phyloP scores from a whole-genome alignment of 1,284 basidiomycete genomes.

The Coniophora puteana region DNA sequence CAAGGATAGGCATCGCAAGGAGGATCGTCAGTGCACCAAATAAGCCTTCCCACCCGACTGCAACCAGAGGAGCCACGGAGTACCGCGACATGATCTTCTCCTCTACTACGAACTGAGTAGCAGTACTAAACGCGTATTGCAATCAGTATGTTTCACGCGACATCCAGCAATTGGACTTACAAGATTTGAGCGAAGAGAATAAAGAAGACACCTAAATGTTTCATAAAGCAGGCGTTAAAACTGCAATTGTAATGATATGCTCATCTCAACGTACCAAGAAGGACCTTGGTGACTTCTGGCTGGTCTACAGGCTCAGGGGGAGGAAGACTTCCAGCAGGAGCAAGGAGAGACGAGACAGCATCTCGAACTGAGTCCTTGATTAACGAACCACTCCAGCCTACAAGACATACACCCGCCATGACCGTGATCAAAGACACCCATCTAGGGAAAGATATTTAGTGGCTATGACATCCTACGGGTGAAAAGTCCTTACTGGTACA shows the following conservation, averaged over 20 bases:
- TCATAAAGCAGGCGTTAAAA: slow-evolving; percentile 3
- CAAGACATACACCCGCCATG: slow-evolving; percentile 86
- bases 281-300: slow-evolving; percentile 59
- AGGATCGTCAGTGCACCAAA: slow-evolving; percentile 85
- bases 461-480: slow-evolving; percentile 3
- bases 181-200: slow-evolving; percentile 97
- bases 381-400: slow-evolving; percentile 89
- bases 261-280: slow-evolving; percentile 50
- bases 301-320: slow-evolving; percentile 43
- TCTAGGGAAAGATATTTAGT: slow-evolving; percentile 35
- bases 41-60: slow-evolving; percentile 92
- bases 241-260: slow-evolving; percentile 6
- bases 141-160: slow-evolving; percentile 16
- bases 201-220: slow-evolving; percentile 72
- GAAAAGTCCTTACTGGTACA: slow-evolving; percentile 64
- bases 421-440: slow-evolving; percentile 92
- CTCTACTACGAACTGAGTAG: slow-evolving; percentile 93
- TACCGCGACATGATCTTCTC: slow-evolving; percentile 82
- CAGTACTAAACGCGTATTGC: slow-evolving; percentile 53
- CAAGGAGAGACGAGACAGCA: slow-evolving; percentile 6
- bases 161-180: slow-evolving; percentile 45
- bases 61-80: slow-evolving; percentile 86
- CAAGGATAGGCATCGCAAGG: slow-evolving; percentile 70
- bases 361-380: slow-evolving; percentile 61
- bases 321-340: not conserved